Evolutionary conservation across 106 monocot species (phyloP).

Genomic region (Iris macrosiphon): DNA sequence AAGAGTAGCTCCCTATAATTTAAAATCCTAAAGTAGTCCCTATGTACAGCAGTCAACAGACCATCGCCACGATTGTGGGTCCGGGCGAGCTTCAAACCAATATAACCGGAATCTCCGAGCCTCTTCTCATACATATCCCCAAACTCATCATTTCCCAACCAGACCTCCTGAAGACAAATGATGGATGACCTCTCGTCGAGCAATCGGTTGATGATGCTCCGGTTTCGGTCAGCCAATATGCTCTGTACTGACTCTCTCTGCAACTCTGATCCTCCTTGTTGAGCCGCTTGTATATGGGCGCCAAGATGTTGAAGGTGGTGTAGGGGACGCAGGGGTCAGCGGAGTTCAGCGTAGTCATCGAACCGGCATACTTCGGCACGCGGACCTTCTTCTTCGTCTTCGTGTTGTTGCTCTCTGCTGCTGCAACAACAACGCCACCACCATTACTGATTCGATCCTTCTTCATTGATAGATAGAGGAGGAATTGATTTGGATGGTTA

Average conservation of each 20-base stretch:
- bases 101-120: slow-evolving; percentile 49
- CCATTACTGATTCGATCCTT: too few relatives aligned
- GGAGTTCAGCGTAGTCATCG: not conserved
- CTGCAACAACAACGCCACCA: too few relatives aligned
- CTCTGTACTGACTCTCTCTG: slow-evolving; percentile 78
- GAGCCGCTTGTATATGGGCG: slow-evolving; percentile 40
- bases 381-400: slow-evolving; percentile 10
- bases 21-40: slow-evolving; percentile 66
- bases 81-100: slow-evolving; percentile 44
- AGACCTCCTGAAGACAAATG: slow-evolving; percentile 88
- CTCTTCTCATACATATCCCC: slow-evolving; percentile 60
- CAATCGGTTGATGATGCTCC: slow-evolving; percentile 68
- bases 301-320: slow-evolving; percentile 45
- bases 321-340: slow-evolving; percentile 28
- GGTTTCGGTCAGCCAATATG: slow-evolving; percentile 80
- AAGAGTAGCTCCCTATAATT: slow-evolving; percentile 72
- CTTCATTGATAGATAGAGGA: too few relatives aligned
- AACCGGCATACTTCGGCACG: slow-evolving; percentile 3
- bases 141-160: slow-evolving; percentile 63
- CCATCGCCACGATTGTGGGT: slow-evolving; percentile 75
- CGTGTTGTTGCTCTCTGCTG: not conserved
- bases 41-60: slow-evolving; percentile 29
- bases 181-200: slow-evolving; percentile 78
- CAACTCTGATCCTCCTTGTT: slow-evolving; percentile 49
- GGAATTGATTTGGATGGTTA: too few relatives aligned